phyloP scores from a whole-genome alignment of 2,329 filamentous ascomycete genomes.

The Colletotrichum musae region DNA sequence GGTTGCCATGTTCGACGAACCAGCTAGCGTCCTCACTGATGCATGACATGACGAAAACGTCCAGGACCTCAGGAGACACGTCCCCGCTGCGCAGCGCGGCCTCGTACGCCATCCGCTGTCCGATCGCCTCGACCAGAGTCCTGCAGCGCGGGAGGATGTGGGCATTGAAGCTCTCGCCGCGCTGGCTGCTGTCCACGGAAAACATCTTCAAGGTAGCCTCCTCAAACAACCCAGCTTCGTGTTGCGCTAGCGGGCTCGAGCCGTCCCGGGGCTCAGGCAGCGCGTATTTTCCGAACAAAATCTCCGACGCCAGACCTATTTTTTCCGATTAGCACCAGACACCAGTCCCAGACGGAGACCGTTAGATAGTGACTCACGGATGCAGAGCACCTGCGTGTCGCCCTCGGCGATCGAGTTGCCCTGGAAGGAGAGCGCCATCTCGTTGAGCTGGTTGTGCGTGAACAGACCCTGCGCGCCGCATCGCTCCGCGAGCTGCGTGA shows the following conservation, averaged over 20 bases:
- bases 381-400: conserved; percentile 47
- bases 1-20: conserved; percentile 33
- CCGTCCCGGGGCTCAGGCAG: conserved; percentile 40
- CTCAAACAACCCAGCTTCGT: conserved; percentile 44
- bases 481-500: conserved; percentile 46
- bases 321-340: not conserved
- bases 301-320: conserved; percentile 45
- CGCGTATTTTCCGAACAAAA: conserved; percentile 45
- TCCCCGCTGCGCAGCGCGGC: conserved; percentile 35
- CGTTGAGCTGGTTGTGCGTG: conserved; percentile 45
- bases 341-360: not conserved
- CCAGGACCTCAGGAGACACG: conserved; percentile 26
- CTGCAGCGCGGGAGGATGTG: conserved; percentile 46
- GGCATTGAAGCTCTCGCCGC: conserved; percentile 40
- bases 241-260: conserved; percentile 43
- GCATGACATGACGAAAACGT: conserved; percentile 36
- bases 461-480: conserved; percentile 49
- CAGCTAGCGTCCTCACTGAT: conserved; percentile 38
- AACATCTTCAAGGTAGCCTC: conserved; percentile 40
- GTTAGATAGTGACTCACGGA: conserved; percentile 43
- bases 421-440: conserved; percentile 41
- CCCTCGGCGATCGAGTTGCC: conserved; percentile 48
- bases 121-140: conserved; percentile 45
- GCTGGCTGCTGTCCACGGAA: no score
- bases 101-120: conserved; percentile 50